Evolutionary conservation across 2,329 filamentous ascomycete genomes (phyloP).

Genomic region (Delphinella strobiligena): DNA sequence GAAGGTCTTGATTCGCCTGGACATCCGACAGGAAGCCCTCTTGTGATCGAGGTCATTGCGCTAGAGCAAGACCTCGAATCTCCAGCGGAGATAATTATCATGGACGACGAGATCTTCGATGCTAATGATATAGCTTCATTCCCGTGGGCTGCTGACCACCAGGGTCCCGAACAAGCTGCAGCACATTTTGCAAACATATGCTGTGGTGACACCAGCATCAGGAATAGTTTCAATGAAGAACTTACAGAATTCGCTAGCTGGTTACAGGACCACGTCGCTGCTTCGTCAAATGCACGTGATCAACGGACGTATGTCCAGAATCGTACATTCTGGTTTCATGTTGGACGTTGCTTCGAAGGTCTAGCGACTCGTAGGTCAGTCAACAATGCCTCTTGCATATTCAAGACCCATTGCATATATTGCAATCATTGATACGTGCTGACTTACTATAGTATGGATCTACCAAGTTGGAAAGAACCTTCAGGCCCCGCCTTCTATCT

Average conservation of each 20-base stretch:
- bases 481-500: not conserved
- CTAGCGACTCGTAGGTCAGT: constrained; percentile 2
- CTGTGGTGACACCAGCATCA: not conserved
- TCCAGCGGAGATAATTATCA: constrained; percentile 1
- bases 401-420: constrained; percentile 5
- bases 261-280: constrained; percentile 11
- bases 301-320: constrained; percentile 3
- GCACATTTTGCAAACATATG: not conserved
- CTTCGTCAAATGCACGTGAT: constrained; percentile 7
- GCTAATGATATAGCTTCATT: too few species aligned
- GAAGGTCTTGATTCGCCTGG: constrained; percentile 16
- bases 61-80: constrained; percentile 2
- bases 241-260: constrained; percentile 8
- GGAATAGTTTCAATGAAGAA: not conserved
- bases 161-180: not conserved
- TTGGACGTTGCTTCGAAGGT: constrained; percentile 7
- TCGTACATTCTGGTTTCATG: constrained; percentile 12
- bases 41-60: constrained; percentile 24
- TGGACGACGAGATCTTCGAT: constrained; percentile 17
- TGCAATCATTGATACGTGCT: not conserved
- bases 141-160: not conserved
- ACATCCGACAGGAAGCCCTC: constrained; percentile 19
- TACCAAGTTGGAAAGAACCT: not conserved
- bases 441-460: not conserved
- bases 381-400: constrained; percentile 18